Percentiles rank a stretch among this genome's conserved stretches.
phyloP scores from a whole-genome alignment of 352 stramenopile genomes.

The Globisporangium nunn region DNA sequence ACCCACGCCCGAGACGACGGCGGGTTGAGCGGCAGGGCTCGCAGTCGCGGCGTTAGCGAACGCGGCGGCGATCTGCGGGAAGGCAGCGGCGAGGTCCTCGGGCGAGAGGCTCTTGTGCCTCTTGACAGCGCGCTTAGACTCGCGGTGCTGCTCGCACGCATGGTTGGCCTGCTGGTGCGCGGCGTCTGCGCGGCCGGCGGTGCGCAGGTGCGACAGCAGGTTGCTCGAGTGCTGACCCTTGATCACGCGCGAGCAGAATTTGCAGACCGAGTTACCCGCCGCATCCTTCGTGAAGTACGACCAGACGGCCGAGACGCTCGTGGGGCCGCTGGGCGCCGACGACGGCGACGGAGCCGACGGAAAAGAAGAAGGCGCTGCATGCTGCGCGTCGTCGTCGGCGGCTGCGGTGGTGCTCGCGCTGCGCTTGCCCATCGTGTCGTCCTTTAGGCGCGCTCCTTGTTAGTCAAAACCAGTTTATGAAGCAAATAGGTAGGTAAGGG shows the following conservation, averaged over 20 bases:
- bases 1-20: not conserved
- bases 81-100: constrained; percentile 42
- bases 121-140: constrained; percentile 75
- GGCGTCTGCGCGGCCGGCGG: constrained; percentile 54
- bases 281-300: constrained; percentile 77
- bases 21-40: not conserved
- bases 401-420: too few relatives aligned
- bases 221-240: constrained; percentile 84
- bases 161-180: constrained; percentile 66
- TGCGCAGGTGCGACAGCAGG: constrained; percentile 72
- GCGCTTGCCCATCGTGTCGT: too few relatives aligned
- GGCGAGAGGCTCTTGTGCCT: constrained; percentile 61
- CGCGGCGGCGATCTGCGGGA: constrained; percentile 25
- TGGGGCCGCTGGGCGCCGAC: constrained; percentile 23
- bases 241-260: constrained; percentile 81
- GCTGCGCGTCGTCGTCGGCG: too few relatives aligned
- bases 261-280: constrained; percentile 72
- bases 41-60: constrained; percentile 11
- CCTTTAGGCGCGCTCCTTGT: too few relatives aligned
- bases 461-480: too few relatives aligned
- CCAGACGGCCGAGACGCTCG: constrained; percentile 77
- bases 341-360: not conserved
- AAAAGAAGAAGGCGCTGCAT: not conserved
- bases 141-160: constrained; percentile 75
- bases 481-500: too few relatives aligned